Evolutionary conservation across 345 rosid species (phyloP).

Genomic region (Nephelium lappaceum): DNA sequence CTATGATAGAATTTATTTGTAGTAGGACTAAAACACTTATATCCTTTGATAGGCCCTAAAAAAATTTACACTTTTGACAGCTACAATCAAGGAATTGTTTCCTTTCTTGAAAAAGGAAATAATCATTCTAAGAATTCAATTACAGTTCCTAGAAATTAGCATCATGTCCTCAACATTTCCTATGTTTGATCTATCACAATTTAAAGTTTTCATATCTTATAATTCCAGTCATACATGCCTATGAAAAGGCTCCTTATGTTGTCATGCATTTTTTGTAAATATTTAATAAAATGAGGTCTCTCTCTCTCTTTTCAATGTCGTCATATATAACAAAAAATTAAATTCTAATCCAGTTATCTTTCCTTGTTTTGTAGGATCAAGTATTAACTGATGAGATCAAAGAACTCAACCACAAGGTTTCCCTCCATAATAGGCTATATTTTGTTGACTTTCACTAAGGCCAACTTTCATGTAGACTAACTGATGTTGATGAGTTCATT

Average conservation of each 20-base stretch:
- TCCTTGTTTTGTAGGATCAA: constrained; percentile 53
- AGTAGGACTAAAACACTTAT: too few species aligned
- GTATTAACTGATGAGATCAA: constrained; percentile 53
- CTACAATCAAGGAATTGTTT: too few species aligned
- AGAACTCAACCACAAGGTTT: constrained; percentile 64
- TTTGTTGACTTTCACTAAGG: not conserved
- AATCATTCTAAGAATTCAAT: too few species aligned
- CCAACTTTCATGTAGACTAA: not conserved
- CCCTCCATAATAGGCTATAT: constrained; percentile 8
- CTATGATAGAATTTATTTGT: too few species aligned
- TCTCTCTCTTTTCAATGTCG: not conserved
- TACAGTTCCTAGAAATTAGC: too few species aligned
- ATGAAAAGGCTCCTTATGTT: not conserved
- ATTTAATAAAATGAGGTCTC: not conserved
- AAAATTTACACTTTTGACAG: too few species aligned
- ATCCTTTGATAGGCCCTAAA: too few species aligned
- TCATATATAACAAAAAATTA: not conserved
- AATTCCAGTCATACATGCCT: not conserved
- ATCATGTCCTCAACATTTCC: too few species aligned
- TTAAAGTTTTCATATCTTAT: not conserved
- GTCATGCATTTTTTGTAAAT: not conserved
- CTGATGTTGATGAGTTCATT: constrained; percentile 17
- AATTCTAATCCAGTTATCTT: not conserved
- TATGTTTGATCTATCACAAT: not conserved
- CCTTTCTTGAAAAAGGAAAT: too few species aligned